These are phyloP conservation scores for Geranomyces michiganensis DNA, from an alignment of 192 early-diverging fungal species.

Conservation along the genomic window DNA sequence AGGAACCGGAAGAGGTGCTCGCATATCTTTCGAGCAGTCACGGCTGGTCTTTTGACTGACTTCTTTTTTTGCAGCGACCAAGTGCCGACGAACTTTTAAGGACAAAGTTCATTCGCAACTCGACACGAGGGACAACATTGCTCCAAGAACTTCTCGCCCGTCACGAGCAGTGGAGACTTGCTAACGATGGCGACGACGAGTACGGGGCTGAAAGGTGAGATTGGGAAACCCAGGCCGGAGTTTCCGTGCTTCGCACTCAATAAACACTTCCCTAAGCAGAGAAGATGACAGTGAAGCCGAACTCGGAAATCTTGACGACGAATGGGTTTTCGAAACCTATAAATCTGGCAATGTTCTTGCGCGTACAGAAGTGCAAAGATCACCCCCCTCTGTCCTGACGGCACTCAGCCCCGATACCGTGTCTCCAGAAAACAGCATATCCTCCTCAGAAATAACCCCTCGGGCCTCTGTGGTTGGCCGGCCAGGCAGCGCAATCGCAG, in stretches of 20 bases:
- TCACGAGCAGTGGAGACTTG: constrained; percentile 60
- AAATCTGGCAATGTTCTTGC: constrained; percentile 20
- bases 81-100: constrained; percentile 86
- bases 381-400: neutral
- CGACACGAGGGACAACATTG: constrained; percentile 52
- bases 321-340: constrained; percentile 49
- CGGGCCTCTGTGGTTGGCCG: neutral
- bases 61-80: constrained; percentile 61
- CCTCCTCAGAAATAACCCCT: neutral
- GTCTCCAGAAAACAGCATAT: constrained; percentile 7
- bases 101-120: constrained; percentile 70
- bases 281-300: constrained; percentile 27
- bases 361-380: neutral
- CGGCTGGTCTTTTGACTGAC: neutral
- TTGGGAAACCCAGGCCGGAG: neutral
- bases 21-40: constrained; percentile 6
- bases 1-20: constrained; percentile 77
- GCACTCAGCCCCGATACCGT: neutral
- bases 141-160: constrained; percentile 68
- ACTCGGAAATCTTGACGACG: constrained; percentile 37
- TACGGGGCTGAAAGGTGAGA: constrained; percentile 6
- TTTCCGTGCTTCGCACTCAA: constrained; percentile 13
- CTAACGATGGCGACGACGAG: constrained; percentile 25
- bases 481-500: neutral
- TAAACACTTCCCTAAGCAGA: constrained; percentile 2